A percentile compares a stretch with the other conserved stretches of the same genome.
Evolutionary conservation across 176 grass and related monocot genomes (phyloP).

Genomic region (Areca catechu): DNA sequence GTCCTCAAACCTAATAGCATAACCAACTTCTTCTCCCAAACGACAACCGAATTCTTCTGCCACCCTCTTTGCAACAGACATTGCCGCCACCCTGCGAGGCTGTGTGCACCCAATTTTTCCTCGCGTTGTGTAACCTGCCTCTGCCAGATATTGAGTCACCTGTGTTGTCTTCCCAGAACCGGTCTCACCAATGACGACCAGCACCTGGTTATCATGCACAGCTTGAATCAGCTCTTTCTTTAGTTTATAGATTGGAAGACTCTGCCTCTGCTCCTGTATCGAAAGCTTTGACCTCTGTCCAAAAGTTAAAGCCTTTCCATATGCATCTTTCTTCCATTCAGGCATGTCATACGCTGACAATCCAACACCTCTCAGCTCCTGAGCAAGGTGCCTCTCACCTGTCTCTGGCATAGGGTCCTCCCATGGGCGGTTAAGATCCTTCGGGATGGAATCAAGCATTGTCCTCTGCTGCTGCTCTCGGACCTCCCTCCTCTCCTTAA

Average conservation of each 20-base stretch:
- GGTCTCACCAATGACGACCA: slow-evolving; percentile 94
- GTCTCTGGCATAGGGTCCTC: slow-evolving; percentile 94
- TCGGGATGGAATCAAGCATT: slow-evolving; percentile 93
- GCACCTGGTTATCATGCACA: slow-evolving; percentile 90
- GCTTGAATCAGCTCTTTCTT: slow-evolving; percentile 94
- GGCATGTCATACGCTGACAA: slow-evolving; percentile 94
- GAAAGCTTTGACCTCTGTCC: slow-evolving; percentile 78
- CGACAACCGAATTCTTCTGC: slow-evolving; percentile 93
- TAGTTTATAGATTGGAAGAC: slow-evolving; percentile 82
- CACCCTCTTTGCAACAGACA: slow-evolving; percentile 91
- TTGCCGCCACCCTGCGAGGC: slow-evolving; percentile 85
- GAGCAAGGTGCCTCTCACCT: slow-evolving; percentile 72
- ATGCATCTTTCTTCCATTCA: slow-evolving; percentile 95
- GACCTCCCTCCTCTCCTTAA: slow-evolving; percentile 90
- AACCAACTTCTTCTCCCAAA: slow-evolving; percentile 87
- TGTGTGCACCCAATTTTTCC: slow-evolving; percentile 97
- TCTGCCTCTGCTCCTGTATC: slow-evolving; percentile 87
- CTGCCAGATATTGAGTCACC: slow-evolving; percentile 84
- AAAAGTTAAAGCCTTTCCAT: slow-evolving; percentile 88
- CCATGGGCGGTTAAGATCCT: slow-evolving; percentile 97
- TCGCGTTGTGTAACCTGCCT: slow-evolving; percentile 83
- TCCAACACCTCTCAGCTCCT: slow-evolving; percentile 79
- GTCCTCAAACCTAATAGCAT: slow-evolving; percentile 93
- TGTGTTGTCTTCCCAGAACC: slow-evolving; percentile 97
- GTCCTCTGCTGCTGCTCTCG: slow-evolving; percentile 88